Evolutionary conservation across 345 rosid species (phyloP).

Genomic region (Melaleuca alternifolia): DNA sequence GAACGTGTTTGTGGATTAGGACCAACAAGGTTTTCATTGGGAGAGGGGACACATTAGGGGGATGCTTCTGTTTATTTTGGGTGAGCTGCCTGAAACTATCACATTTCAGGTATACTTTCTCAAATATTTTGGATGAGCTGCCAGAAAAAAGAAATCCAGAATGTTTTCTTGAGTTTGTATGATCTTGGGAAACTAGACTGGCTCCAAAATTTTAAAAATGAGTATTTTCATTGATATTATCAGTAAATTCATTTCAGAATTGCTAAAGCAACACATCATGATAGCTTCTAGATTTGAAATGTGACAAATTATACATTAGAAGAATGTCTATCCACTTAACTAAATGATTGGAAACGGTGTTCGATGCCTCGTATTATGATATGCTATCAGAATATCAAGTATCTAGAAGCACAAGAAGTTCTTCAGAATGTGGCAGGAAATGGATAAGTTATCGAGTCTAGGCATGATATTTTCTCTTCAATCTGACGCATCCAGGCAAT

Average conservation of each 20-base stretch:
- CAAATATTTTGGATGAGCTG: neutral
- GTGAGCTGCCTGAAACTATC: neutral
- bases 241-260: neutral
- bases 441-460: neutral
- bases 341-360: neutral
- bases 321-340: neutral
- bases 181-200: neutral
- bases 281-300: neutral
- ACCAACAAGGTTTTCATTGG: neutral
- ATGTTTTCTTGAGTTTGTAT: neutral
- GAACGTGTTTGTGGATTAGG: neutral
- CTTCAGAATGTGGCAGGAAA: neutral
- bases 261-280: neutral
- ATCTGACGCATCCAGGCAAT: slow-evolving; percentile 29
- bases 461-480: neutral
- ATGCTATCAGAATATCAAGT: neutral
- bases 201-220: neutral
- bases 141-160: neutral
- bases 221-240: neutral
- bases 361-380: neutral
- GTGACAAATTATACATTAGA: neutral
- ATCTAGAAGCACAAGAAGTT: neutral
- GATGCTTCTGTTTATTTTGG: neutral
- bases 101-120: neutral
- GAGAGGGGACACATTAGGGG: neutral